phyloP scores from a whole-genome alignment of 768 basidiomycete genomes.

The Lactifluus rugatus region DNA sequence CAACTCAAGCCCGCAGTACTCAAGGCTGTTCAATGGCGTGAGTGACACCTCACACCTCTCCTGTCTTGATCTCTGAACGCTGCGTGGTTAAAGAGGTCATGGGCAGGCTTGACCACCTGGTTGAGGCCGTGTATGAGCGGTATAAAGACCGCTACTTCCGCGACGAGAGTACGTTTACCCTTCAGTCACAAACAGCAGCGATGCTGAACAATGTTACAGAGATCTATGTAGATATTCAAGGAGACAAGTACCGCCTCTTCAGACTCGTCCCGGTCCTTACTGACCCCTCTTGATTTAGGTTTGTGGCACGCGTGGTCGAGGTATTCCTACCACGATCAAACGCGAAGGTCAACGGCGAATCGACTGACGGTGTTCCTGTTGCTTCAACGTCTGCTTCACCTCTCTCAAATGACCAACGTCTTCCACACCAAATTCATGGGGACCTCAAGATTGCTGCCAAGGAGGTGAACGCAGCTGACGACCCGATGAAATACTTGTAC shows the following conservation, averaged over 20 bases:
- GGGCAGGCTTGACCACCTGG: conserved; percentile 89
- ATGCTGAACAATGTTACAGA: conserved; percentile 33
- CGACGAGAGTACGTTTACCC: conserved; percentile 62
- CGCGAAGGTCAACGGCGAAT: conserved; percentile 6
- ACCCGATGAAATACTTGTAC: conserved; percentile 78
- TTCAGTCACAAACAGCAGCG: conserved; percentile 8
- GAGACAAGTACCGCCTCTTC: conserved; percentile 62
- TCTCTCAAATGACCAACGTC: conserved; percentile 32
- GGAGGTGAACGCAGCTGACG: conserved; percentile 61
- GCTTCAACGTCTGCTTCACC: conserved; percentile 33
- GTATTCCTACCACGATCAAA: conserved; percentile 50
- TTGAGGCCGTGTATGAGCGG: conserved; percentile 90
- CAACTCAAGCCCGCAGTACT: conserved; percentile 88
- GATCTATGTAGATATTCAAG: conserved; percentile 78
- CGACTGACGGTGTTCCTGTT: conserved; percentile 17
- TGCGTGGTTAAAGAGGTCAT: conserved; percentile 66
- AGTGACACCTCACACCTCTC: conserved; percentile 32
- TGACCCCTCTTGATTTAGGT: conserved; percentile 36
- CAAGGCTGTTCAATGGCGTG: conserved; percentile 94
- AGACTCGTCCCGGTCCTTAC: conserved; percentile 13
- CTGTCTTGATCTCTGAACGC: conserved; percentile 9
- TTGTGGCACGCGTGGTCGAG: conserved; percentile 70
- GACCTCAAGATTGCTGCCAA: conserved; percentile 70
- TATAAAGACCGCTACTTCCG: conserved; percentile 94
- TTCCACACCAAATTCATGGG: conserved; percentile 58